A percentile compares a stretch with the other conserved stretches of the same genome.
phyloP scores from a whole-genome alignment of 73 alveolate genomes.

The Strombidium stylifer region DNA sequence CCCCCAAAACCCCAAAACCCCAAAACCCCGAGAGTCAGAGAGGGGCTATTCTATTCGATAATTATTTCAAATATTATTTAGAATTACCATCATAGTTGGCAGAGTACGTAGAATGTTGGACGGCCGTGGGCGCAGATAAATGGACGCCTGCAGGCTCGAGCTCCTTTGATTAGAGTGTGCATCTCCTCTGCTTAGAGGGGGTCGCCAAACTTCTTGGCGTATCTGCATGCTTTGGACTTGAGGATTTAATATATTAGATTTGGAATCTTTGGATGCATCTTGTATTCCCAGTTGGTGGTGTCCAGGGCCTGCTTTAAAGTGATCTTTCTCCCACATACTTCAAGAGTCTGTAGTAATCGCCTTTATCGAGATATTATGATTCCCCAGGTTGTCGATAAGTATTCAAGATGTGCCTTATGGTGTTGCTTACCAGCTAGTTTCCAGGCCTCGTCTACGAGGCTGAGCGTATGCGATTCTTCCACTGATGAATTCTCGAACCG shows the following conservation, averaged over 20 bases:
- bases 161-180: background rate
- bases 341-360: too few relatives aligned
- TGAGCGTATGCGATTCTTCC: too few relatives aligned
- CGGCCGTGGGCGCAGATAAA: constrained; percentile 40
- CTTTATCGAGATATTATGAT: too few relatives aligned
- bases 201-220: constrained; percentile 9
- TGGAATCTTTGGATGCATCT: background rate
- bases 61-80: background rate
- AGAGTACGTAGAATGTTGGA: constrained; percentile 15
- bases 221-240: constrained; percentile 21
- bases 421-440: too few relatives aligned
- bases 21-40: background rate
- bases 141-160: constrained; percentile 4
- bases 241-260: background rate
- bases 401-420: too few relatives aligned
- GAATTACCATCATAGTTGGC: background rate
- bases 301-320: too few relatives aligned
- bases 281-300: too few relatives aligned
- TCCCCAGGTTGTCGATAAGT: too few relatives aligned
- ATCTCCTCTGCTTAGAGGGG: background rate
- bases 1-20: constrained; percentile 35
- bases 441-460: too few relatives aligned
- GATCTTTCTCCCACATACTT: too few relatives aligned
- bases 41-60: too few relatives aligned
- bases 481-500: too few relatives aligned